These are phyloP conservation scores for Lachancea fermentati DNA, from an alignment of 805 yeast species.

Conservation along the genomic window DNA sequence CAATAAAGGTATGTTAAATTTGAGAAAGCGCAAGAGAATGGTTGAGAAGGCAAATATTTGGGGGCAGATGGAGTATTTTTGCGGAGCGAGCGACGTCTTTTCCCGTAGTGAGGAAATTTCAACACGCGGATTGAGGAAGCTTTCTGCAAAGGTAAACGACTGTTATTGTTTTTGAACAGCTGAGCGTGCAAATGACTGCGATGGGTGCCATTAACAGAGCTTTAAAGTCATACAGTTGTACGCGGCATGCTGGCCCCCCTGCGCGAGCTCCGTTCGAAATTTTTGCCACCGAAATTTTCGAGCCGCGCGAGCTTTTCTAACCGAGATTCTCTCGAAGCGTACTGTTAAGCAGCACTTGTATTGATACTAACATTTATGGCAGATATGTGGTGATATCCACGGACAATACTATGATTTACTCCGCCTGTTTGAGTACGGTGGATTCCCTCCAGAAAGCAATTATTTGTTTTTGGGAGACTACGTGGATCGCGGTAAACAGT, in stretches of 20 bases:
- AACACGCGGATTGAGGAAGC: no score
- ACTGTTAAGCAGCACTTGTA: neutral
- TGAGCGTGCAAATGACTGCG: no score
- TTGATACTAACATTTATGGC: conserved; percentile 9
- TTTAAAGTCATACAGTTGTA: no score
- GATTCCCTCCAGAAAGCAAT: conserved; percentile 98
- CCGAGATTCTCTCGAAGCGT: neutral
- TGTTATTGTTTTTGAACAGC: no score
- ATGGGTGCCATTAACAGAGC: no score
- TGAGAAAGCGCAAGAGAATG: conserved; percentile 35
- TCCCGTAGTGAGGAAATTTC: conserved; percentile 24
- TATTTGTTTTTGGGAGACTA: conserved; percentile 94
- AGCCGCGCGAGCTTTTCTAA: neutral
- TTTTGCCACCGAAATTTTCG: neutral
- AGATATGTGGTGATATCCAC: conserved; percentile 95
- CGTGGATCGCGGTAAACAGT: conserved; percentile 98
- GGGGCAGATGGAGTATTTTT: no score
- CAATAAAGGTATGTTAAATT: conserved; percentile 66
- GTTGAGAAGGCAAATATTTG: no score
- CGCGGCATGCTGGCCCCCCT: no score
- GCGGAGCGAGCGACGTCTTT: conserved; percentile 42
- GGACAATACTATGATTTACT: conserved; percentile 96
- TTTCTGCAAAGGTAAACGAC: no score
- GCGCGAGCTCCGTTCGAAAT: neutral
- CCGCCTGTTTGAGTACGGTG: conserved; percentile 95